Percentiles rank a stretch among this genome's conserved stretches.
Conservation (phyloP, 2,329 filamentous ascomycete genomes). For the Alternaria triticina region DNA sequence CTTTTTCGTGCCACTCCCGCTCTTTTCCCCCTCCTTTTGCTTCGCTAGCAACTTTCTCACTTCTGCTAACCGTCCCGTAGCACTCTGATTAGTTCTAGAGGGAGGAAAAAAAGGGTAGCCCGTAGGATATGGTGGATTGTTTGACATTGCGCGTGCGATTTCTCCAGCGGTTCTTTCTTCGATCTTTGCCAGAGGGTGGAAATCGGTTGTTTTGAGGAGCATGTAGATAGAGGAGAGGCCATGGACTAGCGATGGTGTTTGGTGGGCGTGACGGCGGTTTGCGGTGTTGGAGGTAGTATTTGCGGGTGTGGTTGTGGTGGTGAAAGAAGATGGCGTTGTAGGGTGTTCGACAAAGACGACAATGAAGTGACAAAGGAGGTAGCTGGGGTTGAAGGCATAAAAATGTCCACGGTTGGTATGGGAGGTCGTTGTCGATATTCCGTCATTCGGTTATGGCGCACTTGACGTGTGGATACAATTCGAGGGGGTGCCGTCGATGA, state of each 20-base stretch:
- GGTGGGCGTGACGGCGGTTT: background rate
- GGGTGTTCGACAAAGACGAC: background rate
- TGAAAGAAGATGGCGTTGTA: background rate
- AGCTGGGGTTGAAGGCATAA: accelerated
- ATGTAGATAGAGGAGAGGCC: background rate
- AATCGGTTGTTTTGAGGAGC: background rate
- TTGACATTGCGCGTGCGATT: background rate
- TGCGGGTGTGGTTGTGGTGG: no score
- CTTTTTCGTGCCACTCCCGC: background rate
- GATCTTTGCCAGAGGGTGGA: background rate
- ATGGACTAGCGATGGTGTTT: background rate
- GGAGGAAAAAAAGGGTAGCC: background rate
- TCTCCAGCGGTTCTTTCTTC: background rate
- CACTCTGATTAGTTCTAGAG: background rate
- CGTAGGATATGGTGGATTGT: no score
- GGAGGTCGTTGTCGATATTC: background rate
- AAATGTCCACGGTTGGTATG: accelerated
- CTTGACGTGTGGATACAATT: accelerated
- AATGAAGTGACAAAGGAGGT: background rate
- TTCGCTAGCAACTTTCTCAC: background rate
- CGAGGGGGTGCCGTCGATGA: background rate
- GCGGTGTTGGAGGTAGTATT: no score
- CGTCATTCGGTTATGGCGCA: background rate
- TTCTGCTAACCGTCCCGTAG: background rate
- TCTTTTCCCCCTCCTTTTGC: background rate